Base-by-base conservation (phyloP, 176 grass and related monocot genomes). In the Carex parvula region DNA sequence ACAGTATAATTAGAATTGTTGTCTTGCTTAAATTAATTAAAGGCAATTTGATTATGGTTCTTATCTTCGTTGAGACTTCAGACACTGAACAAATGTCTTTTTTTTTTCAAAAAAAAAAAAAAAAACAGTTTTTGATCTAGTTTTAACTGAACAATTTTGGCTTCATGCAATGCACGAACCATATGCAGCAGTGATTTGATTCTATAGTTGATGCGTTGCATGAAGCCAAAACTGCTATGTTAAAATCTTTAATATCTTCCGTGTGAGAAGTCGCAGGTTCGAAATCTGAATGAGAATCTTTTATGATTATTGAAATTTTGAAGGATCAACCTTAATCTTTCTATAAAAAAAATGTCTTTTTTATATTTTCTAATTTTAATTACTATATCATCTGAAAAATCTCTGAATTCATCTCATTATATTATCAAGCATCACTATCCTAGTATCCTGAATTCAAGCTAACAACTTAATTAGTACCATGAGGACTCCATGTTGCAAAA, bases 401-500 rank as follows among this genome's bases (percentile, higher is more conserved):
- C 37, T 50, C 20, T 44, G 22, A 77, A 78, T 13, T 56, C 15
- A 11, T 73, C 8, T n/a, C 42, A 53, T 22, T 18, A 54, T 10
- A 26, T 9, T 37, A 70, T 70, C 5, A 59, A 59, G 4, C 55
- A 29, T 15, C 4, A 29, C 20, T 78, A 48, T 48, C 46, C 46
- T 50, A 11, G 8, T 11, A 9, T 54, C 9, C n/a, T 78, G 35
- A 70, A 68, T 68, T 65, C 35, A 15, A 57, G 2, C 6, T 59
- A 32, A 29, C 5, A 79, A 8, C 11, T 11, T 50, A 8, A 50
- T 11, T 11, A 12, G 15, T 77, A 89, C 88, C 84, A 89, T 79
- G 17, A 89, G 84, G 1, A 86, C 79, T 58, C 84, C 84, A 84
- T 89, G 84, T 70, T 86, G 84, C 58, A 89, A 26, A 22, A 89